These are phyloP conservation scores for Septoria linicola DNA, from an alignment of 2,329 filamentous ascomycete genomes.

Conservation along the genomic window DNA sequence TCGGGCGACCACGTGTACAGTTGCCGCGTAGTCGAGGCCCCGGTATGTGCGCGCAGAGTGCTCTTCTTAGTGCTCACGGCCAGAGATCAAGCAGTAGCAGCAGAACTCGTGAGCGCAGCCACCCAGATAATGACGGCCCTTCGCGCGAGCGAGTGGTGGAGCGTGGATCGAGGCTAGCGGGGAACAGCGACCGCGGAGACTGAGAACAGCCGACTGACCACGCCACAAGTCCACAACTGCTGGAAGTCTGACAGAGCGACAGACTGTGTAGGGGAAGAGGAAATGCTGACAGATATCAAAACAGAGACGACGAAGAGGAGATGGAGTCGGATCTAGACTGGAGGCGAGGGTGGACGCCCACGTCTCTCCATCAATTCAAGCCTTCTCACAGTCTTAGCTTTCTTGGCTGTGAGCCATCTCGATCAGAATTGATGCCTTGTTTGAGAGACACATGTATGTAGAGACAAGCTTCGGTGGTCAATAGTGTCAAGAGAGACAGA, in stretches of 20 bases:
- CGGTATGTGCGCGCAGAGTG: too few species aligned
- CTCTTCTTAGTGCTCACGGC: too few species aligned
- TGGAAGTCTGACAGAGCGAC: background rate
- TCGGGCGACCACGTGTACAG: background rate
- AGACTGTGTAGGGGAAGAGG: background rate
- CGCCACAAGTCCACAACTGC: too few species aligned
- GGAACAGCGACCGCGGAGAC: too few species aligned
- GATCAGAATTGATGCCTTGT: background rate
- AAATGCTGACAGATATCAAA: background rate
- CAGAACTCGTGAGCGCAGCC: too few species aligned
- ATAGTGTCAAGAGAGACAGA: too few species aligned
- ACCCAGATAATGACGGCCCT: too few species aligned
- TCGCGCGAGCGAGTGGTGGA: background rate
- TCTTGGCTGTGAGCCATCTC: conserved; percentile 6
- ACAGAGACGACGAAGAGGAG: background rate
- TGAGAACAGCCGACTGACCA: too few species aligned
- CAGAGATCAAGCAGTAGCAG: too few species aligned
- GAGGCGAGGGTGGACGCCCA: background rate
- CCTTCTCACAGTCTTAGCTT: conserved; percentile 3
- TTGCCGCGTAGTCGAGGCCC: too few species aligned
- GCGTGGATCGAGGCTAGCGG: background rate
- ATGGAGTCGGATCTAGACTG: conserved; percentile 7
- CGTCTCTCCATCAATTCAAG: background rate
- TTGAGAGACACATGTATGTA: too few species aligned
- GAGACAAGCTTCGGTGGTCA: too few species aligned